Percentiles rank a stretch among this genome's conserved stretches.
Conservation (phyloP, 2,329 filamentous ascomycete genomes). For the Phyllosticta capitalensis region DNA sequence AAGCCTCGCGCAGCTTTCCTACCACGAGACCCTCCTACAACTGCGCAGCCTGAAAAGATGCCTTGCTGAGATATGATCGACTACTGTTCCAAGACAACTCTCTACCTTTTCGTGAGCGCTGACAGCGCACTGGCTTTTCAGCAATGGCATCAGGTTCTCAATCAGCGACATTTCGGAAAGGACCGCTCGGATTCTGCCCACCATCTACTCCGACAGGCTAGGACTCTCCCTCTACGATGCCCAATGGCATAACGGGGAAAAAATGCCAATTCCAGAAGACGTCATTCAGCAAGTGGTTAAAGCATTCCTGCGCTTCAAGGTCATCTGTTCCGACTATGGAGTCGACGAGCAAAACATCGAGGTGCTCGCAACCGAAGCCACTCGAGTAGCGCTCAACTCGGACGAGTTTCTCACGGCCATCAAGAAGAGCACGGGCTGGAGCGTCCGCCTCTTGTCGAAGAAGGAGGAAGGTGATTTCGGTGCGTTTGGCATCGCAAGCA, state of each 20-base stretch:
- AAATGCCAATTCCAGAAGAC: constrained; percentile 43
- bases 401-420: constrained; percentile 59
- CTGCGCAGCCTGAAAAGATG: background rate
- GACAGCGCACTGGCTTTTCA: constrained; percentile 23
- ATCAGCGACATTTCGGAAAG: constrained; percentile 71
- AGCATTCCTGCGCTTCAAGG: constrained; percentile 60
- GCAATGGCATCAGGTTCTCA: constrained; percentile 90
- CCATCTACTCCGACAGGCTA: constrained; percentile 67
- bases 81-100: background rate
- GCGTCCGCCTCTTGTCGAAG: constrained; percentile 64
- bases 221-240: constrained; percentile 84
- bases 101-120: background rate
- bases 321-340: constrained; percentile 58
- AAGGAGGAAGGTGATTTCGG: constrained; percentile 76
- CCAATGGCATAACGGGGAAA: constrained; percentile 38
- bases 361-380: constrained; percentile 82
- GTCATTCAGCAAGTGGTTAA: constrained; percentile 59
- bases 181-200: constrained; percentile 61
- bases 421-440: constrained; percentile 52
- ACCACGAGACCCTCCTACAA: background rate
- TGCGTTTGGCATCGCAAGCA: constrained; percentile 72
- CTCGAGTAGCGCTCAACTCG: constrained; percentile 69
- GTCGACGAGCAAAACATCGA: constrained; percentile 58
- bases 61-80: background rate
- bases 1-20: background rate